Percentiles rank a stretch among this genome's conserved stretches.
phyloP scores from a whole-genome alignment of 1,284 basidiomycete species.

The Polyporus tsugae region DNA sequence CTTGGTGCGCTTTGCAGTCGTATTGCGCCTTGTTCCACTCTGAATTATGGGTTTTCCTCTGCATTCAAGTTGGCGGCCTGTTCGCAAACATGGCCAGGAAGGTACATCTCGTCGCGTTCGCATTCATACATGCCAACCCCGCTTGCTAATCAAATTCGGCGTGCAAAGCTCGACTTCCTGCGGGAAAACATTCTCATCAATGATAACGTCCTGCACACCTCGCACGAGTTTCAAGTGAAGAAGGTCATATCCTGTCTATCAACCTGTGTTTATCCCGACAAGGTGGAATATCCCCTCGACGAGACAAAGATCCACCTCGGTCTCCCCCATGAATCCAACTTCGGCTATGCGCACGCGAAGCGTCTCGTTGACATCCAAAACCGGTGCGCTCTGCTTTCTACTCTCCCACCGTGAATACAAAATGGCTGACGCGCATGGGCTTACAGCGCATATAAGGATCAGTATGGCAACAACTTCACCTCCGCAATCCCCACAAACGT shows the following conservation, averaged over 20 bases:
- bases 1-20: conserved; percentile 62
- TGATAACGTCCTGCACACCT: conserved; percentile 84
- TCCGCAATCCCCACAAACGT: conserved; percentile 94
- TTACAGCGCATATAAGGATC: conserved; percentile 86
- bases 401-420: not conserved
- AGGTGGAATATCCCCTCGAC: conserved; percentile 88
- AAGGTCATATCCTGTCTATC: conserved; percentile 90
- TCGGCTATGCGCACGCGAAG: conserved; percentile 93
- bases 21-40: not conserved
- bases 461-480: conserved; percentile 91
- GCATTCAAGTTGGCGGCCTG: conserved; percentile 78
- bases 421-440: not conserved
- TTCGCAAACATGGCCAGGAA: conserved; percentile 94
- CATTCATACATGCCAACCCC: not conserved
- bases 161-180: conserved; percentile 77
- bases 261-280: conserved; percentile 90
- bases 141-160: not conserved
- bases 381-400: conserved; percentile 60
- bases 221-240: conserved; percentile 66
- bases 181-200: conserved; percentile 93
- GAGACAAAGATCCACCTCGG: conserved; percentile 90
- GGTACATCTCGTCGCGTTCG: conserved; percentile 46
- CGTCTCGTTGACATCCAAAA: conserved; percentile 94
- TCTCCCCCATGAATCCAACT: conserved; percentile 89
- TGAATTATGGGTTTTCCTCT: conserved; percentile 9